Percentiles rank a stretch among this genome's conserved stretches.
phyloP scores from a whole-genome alignment of 75 land plant species.

The Picea glauca region DNA sequence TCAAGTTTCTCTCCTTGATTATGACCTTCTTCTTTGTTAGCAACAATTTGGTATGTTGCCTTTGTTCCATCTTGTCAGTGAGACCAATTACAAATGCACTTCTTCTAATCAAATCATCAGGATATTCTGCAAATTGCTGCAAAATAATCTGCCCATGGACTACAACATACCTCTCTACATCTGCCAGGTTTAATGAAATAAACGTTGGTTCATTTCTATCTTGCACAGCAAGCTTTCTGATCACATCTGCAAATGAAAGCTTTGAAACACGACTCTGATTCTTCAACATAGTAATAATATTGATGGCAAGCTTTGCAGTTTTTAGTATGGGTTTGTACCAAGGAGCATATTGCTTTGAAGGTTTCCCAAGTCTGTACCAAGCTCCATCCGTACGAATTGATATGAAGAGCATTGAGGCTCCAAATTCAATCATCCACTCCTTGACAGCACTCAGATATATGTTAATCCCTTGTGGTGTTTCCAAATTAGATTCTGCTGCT shows the following conservation, averaged over 20 bases:
- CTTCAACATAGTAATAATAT: conserved; percentile 73
- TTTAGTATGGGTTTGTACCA: conserved; percentile 90
- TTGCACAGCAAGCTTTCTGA: conserved; percentile 57
- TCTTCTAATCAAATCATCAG: conserved; percentile 65
- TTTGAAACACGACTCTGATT: conserved; percentile 68
- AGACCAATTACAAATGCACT: conserved; percentile 77
- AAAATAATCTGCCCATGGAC: conserved; percentile 96
- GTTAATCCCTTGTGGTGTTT: conserved; percentile 47
- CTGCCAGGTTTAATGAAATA: conserved; percentile 52
- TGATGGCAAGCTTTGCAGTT: conserved; percentile 79
- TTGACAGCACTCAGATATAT: conserved; percentile 88
- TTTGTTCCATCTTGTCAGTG: conserved; percentile 72
- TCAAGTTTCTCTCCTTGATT: conserved; percentile 55
- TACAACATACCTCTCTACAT: conserved; percentile 85
- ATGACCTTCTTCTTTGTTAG: conserved; percentile 62
- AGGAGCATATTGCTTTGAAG: conserved; percentile 81
- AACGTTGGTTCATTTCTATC: conserved; percentile 42
- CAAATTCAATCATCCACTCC: conserved; percentile 98
- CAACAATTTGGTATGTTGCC: conserved; percentile 76
- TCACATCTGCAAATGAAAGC: conserved; percentile 80
- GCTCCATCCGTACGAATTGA: conserved; percentile 86
- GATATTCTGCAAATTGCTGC: conserved; percentile 85
- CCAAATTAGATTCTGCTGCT: conserved; percentile 3
- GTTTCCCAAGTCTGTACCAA: conserved; percentile 91
- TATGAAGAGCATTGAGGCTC: conserved; percentile 70